A percentile compares a stretch with the other conserved stretches of the same genome.
phyloP scores from a whole-genome alignment of 1,139 yeast genomes.

The Candida smagusa region DNA sequence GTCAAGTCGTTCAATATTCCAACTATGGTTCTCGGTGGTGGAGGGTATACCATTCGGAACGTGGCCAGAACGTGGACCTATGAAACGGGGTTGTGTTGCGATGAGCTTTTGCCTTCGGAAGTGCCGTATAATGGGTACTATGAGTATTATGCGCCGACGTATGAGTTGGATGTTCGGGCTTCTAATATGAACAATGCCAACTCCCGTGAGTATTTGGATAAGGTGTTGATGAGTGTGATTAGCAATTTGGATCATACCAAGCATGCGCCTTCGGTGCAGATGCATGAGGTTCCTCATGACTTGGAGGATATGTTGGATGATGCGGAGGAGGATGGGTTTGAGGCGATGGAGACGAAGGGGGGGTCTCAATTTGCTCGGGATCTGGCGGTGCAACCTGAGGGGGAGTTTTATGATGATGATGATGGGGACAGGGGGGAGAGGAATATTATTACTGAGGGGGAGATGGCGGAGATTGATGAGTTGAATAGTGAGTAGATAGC shows the following conservation, averaged over 20 bases:
- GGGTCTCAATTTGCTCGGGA: constrained; percentile 87
- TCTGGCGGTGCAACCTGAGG: constrained; percentile 58
- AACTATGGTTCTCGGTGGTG: constrained; percentile 91
- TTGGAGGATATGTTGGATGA: constrained; percentile 70
- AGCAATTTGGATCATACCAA: constrained; percentile 81
- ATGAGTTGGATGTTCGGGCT: constrained; percentile 87
- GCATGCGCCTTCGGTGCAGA: constrained; percentile 94
- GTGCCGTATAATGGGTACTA: constrained; percentile 94
- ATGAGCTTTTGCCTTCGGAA: constrained; percentile 72
- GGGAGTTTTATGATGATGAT: constrained; percentile 65
- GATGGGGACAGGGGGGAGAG: constrained; percentile 46
- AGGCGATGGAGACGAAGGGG: constrained; percentile 83
- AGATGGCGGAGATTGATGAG: constrained; percentile 34
- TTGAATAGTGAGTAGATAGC: constrained; percentile 19
- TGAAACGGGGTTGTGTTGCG: constrained; percentile 86
- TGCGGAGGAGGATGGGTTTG: constrained; percentile 68
- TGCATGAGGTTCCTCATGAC: constrained; percentile 86
- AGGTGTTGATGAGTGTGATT: constrained; percentile 73
- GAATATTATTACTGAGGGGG: constrained; percentile 26
- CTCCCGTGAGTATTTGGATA: constrained; percentile 86
- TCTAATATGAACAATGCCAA: constrained; percentile 97
- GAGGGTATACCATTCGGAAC: constrained; percentile 96
- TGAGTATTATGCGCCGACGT: constrained; percentile 96
- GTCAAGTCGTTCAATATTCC: constrained; percentile 88
- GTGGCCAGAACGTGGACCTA: constrained; percentile 96